Percentiles rank a stretch among this genome's conserved stretches.
Conservation (phyloP, 2,329 filamentous ascomycete species). For the Rhynchosporium graminicola region DNA sequence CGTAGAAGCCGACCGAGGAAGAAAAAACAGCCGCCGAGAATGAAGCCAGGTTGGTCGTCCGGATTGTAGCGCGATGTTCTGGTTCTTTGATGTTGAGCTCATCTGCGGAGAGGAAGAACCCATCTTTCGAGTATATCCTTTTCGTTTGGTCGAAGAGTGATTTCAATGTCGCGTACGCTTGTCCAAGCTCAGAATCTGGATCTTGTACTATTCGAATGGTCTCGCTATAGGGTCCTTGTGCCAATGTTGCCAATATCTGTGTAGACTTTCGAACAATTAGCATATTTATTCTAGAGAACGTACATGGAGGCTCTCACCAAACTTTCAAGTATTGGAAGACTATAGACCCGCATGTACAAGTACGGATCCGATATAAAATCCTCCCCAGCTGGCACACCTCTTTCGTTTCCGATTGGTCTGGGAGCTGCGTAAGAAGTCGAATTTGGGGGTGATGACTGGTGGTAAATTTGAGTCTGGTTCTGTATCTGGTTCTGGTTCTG, state of each 20-base stretch:
- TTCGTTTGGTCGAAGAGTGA: constrained; percentile 65
- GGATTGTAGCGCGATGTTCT: constrained; percentile 58
- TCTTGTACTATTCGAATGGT: constrained; percentile 58
- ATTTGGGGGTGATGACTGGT: constrained; percentile 1
- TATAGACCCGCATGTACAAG: constrained; percentile 54
- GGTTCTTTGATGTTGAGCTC: constrained; percentile 52
- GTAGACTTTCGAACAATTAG: constrained; percentile 48
- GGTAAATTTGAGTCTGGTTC: background rate
- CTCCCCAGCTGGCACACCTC: constrained; percentile 13
- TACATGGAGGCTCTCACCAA: constrained; percentile 47
- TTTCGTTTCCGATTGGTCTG: background rate
- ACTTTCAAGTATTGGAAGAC: constrained; percentile 61
- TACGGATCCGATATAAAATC: constrained; percentile 35
- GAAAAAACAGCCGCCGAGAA: constrained; percentile 65
- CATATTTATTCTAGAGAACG: constrained; percentile 6
- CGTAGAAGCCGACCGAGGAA: constrained; percentile 63
- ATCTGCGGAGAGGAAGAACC: constrained; percentile 53
- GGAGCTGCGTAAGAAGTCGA: background rate
- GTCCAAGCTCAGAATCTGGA: constrained; percentile 55
- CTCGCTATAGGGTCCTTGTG: constrained; percentile 57
- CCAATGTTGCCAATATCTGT: constrained; percentile 58
- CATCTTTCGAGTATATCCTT: constrained; percentile 57
- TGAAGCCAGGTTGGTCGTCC: constrained; percentile 65
- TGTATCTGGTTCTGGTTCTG: background rate
- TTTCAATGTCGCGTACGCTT: constrained; percentile 63